A percentile compares a stretch with the other conserved stretches of the same genome.
phyloP scores from a whole-genome alignment of 192 early-diverging fungal species.

The Mortierella alpina region DNA sequence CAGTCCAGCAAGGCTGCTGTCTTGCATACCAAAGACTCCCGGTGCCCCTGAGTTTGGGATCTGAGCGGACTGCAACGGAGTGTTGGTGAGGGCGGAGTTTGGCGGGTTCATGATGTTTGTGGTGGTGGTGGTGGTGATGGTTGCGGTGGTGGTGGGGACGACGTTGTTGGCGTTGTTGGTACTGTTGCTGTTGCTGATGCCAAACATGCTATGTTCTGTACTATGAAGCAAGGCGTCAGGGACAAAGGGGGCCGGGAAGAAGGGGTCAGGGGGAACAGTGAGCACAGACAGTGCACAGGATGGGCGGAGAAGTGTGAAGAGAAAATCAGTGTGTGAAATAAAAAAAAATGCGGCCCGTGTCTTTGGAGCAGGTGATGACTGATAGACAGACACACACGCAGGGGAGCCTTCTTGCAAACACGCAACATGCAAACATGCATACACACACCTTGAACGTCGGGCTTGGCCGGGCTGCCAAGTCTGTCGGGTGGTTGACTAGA shows the following conservation, averaged over 20 bases:
- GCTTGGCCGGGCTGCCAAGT: no score
- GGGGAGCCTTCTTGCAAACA: no score
- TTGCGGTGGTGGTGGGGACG: background rate
- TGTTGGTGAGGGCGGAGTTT: background rate
- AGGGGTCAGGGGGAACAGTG: background rate
- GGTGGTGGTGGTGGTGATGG: background rate
- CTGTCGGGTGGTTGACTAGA: no score
- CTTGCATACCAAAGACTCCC: slow-evolving; percentile 1
- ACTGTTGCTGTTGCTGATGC: slow-evolving; percentile 5
- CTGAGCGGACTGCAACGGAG: background rate
- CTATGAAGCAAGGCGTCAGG: no score
- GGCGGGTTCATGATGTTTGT: no score
- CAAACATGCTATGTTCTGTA: background rate
- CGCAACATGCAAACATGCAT: no score
- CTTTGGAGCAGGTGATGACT: no score
- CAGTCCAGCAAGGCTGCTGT: slow-evolving; percentile 3
- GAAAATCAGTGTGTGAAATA: background rate
- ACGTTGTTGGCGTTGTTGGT: background rate
- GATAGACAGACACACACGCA: no score
- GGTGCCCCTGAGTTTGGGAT: background rate
- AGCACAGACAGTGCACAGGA: background rate
- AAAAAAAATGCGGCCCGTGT: no score
- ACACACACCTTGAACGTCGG: no score
- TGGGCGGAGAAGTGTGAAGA: background rate
- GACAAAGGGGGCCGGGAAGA: background rate